Conservation (phyloP, 768 basidiomycete species). For the Termitomyces sp. region DNA sequence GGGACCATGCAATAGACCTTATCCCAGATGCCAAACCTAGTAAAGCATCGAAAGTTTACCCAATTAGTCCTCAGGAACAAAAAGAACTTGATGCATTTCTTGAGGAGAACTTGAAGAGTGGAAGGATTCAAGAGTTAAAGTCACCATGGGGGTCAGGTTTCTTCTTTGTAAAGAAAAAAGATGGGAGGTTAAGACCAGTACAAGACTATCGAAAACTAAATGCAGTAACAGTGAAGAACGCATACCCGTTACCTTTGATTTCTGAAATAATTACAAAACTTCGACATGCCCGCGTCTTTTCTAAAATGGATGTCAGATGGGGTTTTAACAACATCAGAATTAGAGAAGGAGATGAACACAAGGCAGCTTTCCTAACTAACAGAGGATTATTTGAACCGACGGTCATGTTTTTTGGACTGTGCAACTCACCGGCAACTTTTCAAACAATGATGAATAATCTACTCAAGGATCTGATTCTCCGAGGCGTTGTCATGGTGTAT, state of each 20-base stretch:
- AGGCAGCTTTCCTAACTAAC: conserved; percentile 27
- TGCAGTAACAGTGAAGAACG: too few relatives aligned
- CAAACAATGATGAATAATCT: too few relatives aligned
- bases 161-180: conserved; percentile 15
- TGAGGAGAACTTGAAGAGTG: too few relatives aligned
- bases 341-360: conserved; percentile 34
- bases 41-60: conserved; percentile 20
- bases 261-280: neutral
- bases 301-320: conserved; percentile 32
- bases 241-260: too few relatives aligned
- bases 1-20: conserved; percentile 32
- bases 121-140: neutral
- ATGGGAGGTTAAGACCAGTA: conserved; percentile 14
- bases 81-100: too few relatives aligned
- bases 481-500: too few relatives aligned
- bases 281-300: conserved; percentile 20
- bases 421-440: neutral
- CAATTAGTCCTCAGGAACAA: conserved; percentile 23
- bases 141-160: conserved; percentile 19
- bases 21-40: conserved; percentile 22
- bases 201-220: conserved; percentile 22
- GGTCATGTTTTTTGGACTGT: neutral
- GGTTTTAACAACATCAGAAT: conserved; percentile 33
- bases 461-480: too few relatives aligned
- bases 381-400: neutral